Conservation (phyloP, 2,329 filamentous ascomycete genomes). For the Beauveria pseudobassiana region DNA sequence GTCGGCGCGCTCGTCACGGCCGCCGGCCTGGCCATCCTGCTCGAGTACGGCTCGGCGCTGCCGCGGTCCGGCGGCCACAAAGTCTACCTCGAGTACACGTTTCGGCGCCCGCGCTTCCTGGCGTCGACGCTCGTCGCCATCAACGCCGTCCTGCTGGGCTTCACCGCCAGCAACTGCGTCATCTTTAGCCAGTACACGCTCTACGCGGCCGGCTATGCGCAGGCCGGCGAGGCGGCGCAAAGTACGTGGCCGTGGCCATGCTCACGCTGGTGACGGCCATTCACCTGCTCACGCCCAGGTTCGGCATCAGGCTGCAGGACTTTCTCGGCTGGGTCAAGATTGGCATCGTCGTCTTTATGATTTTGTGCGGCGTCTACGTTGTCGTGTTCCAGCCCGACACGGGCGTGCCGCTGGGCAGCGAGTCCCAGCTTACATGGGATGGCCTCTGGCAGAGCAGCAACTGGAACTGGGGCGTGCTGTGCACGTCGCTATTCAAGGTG, state of each 20-base stretch:
- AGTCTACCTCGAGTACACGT: slow-evolving; percentile 65
- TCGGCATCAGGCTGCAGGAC: slow-evolving; percentile 54
- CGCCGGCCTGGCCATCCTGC: slow-evolving; percentile 51
- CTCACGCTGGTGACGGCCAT: slow-evolving; percentile 50
- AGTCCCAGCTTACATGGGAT: slow-evolving; percentile 34
- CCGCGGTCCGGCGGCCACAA: slow-evolving; percentile 62
- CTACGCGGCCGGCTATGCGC: slow-evolving; percentile 46
- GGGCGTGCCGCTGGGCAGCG: slow-evolving; percentile 2
- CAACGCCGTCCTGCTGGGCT: slow-evolving; percentile 56
- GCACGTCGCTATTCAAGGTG: slow-evolving; percentile 60
- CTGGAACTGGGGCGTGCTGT: slow-evolving; percentile 62
- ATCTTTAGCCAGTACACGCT: slow-evolving; percentile 60
- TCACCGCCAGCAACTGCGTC: slow-evolving; percentile 63
- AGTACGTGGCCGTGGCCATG: slow-evolving; percentile 48
- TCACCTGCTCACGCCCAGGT: slow-evolving; percentile 50
- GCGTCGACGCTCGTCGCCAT: slow-evolving; percentile 57
- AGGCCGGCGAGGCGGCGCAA: slow-evolving; percentile 42
- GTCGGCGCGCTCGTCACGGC: slow-evolving; percentile 54
- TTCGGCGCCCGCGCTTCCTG: slow-evolving; percentile 54
- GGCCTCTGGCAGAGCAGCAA: slow-evolving; percentile 56
- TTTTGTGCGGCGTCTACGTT: slow-evolving; percentile 51
- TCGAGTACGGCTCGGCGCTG: slow-evolving; percentile 66
- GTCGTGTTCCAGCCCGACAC: slow-evolving; percentile 36
- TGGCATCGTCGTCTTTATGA: slow-evolving; percentile 52
- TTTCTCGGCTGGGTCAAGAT: slow-evolving; percentile 57